Evolutionary conservation across 805 yeast genomes (phyloP).

Genomic region (Candida andamanensis): DNA sequence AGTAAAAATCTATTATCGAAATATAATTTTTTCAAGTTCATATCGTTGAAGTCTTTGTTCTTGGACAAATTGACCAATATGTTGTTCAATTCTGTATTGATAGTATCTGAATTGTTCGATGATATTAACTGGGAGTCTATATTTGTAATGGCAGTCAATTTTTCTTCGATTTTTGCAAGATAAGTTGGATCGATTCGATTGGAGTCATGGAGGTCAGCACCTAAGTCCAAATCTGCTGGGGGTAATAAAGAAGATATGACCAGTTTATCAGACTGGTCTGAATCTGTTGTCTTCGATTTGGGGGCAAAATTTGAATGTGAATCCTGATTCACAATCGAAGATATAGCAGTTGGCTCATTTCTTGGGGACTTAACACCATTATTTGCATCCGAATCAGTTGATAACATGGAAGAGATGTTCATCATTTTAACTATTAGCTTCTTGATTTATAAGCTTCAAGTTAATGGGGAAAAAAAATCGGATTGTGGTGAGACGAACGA

Average conservation of each 20-base stretch:
- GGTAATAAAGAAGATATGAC: background rate
- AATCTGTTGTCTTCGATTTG: too few relatives aligned
- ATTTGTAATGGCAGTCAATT: conserved; percentile 9
- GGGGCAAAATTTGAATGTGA: background rate
- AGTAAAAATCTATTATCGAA: conserved; percentile 1
- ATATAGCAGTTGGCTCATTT: conserved; percentile 1
- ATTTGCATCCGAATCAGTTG: conserved; percentile 19
- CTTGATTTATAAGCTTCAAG: background rate
- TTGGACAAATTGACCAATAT: background rate
- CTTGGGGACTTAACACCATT: too few relatives aligned
- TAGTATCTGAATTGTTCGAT: conserved; percentile 3
- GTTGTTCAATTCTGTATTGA: conserved; percentile 2
- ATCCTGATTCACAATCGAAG: conserved; percentile 4
- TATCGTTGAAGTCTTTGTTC: conserved; percentile 3
- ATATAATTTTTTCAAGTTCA: conserved; percentile 3
- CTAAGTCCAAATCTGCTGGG: background rate
- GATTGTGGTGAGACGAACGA: background rate
- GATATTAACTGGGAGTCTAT: conserved; percentile 10
- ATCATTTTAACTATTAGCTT: conserved; percentile 10
- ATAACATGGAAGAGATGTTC: conserved; percentile 35
- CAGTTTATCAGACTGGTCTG: too few relatives aligned
- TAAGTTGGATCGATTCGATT: conserved; percentile 1
- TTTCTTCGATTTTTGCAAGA: conserved; percentile 8
- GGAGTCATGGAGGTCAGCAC: too few relatives aligned
- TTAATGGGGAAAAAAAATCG: too few relatives aligned